Evolutionary conservation across 2,329 filamentous ascomycete genomes (phyloP), one percentile per base, ranked within the genome.

Genomic region (Hypoxylon sp.): DNA sequence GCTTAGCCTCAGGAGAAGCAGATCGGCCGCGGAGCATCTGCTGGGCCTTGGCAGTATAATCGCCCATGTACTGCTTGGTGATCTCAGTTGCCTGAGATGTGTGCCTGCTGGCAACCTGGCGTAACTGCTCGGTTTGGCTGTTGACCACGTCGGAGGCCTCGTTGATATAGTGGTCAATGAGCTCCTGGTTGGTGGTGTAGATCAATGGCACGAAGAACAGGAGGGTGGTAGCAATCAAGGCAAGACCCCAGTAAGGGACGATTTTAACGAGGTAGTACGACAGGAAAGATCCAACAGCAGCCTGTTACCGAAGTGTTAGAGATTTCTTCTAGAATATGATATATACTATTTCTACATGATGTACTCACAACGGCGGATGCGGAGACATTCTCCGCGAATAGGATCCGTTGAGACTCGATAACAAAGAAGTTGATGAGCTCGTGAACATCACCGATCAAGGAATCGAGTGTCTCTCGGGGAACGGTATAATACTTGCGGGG

Each of bases 371-470:
- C 85, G 74, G 81, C 80, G 22, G 90, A 91, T 62, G 84, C 86
- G 70, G 81, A 80, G 64, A 92, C 79, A 74, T 91, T 92, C 84
- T 92, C 90, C 47, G 86, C 90, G 72, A 89, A 92, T 63, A 92
- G 76, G 72, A 92, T 87, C 69, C 90, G 86, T 83, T 92, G 90
- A 55, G 85, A 83, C 82, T 92, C 90, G 63, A 92, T 91, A 68
- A 91, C 84, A 74, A 92, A 89, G 80, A 92, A 92, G 84, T 92
- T 92, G 81, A 90, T 79, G 66, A 92, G 84, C 80, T 92, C 90
- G 75, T 91, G 87, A 44, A 89, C 82, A 71, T 92, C 90, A 63
- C 87, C 88, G 73, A 90, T 86, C 71, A 90, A 73, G 63, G 81
- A 78, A 74, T 92, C 87, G 42, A 92, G 80, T 5, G 87, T 88